phyloP scores from a whole-genome alignment of 768 basidiomycete genomes.

The Boletus eberwhitei region DNA sequence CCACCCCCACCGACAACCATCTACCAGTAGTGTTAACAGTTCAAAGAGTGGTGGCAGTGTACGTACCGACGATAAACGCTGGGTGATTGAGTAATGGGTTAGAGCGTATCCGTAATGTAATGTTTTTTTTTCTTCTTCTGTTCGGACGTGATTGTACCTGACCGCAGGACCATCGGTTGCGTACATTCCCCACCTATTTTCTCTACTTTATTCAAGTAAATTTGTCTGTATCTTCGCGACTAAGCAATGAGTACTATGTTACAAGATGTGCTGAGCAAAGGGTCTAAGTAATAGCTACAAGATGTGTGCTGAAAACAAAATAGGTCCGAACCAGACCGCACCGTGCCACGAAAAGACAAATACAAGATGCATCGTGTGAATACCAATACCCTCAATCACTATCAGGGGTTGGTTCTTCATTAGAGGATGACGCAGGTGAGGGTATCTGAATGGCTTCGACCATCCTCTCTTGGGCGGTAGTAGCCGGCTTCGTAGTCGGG shows the following conservation, averaged over 20 bases:
- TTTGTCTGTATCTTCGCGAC: neutral
- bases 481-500: conserved; percentile 53
- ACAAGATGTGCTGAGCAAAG: conserved; percentile 1
- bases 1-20: conserved; percentile 14
- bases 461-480: conserved; percentile 57
- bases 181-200: neutral
- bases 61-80: conserved; percentile 14
- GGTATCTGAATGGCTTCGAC: conserved; percentile 50
- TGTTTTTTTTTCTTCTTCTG: neutral
- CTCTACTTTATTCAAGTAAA: neutral
- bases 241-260: conserved; percentile 2
- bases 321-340: neutral
- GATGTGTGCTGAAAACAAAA: conserved; percentile 4
- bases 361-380: neutral
- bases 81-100: conserved; percentile 27
- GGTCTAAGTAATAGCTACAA: conserved; percentile 17
- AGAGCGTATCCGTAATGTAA: neutral
- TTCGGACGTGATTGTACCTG: neutral
- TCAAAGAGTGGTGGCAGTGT: conserved; percentile 9
- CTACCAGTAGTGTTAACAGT: conserved; percentile 1
- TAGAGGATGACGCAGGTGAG: conserved; percentile 49
- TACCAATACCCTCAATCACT: conserved; percentile 19
- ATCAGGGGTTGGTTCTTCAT: conserved; percentile 31
- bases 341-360: neutral
- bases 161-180: neutral